phyloP scores from a whole-genome alignment of 1,284 basidiomycete species.

The Peniophora sp. region DNA sequence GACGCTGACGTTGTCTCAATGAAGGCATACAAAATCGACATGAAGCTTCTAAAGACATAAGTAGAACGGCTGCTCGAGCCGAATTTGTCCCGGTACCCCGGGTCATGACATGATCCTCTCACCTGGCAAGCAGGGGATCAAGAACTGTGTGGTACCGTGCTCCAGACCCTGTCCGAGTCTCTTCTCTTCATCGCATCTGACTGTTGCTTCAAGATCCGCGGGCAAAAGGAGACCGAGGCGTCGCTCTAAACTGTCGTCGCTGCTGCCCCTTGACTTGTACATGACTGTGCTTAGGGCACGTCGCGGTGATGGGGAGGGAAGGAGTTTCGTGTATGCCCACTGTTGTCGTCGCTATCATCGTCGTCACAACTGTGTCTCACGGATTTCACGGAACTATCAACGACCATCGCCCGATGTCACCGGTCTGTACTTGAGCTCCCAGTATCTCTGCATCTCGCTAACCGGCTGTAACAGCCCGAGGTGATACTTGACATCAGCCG shows the following conservation, averaged over 20 bases:
- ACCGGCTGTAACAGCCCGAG: too few relatives aligned
- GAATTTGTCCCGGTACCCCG: slow-evolving; percentile 98
- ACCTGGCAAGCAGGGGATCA: slow-evolving; percentile 89
- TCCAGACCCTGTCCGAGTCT: slow-evolving; percentile 69
- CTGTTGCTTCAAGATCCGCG: slow-evolving; percentile 90
- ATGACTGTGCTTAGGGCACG: slow-evolving; percentile 19
- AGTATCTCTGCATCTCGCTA: too few relatives aligned
- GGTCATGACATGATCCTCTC: slow-evolving; percentile 99
- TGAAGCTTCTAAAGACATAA: slow-evolving; percentile 96
- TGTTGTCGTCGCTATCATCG: slow-evolving; percentile 11
- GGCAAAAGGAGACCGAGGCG: slow-evolving; percentile 93
- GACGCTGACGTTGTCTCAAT: slow-evolving; percentile 99
- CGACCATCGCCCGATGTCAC: too few relatives aligned
- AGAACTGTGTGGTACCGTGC: slow-evolving; percentile 86
- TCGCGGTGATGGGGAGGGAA: neutral
- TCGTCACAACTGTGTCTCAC: neutral
- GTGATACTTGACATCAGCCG: too few relatives aligned
- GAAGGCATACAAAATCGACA: slow-evolving; percentile 95
- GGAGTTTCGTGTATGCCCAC: neutral
- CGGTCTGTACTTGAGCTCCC: too few relatives aligned
- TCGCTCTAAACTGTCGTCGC: slow-evolving; percentile 85
- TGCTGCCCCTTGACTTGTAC: slow-evolving; percentile 49
- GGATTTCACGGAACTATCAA: slow-evolving; percentile 23
- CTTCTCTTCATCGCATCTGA: slow-evolving; percentile 93
- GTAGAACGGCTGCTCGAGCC: slow-evolving; percentile 93